A percentile compares a stretch with the other conserved stretches of the same genome.
phyloP scores from a whole-genome alignment of 2,329 filamentous ascomycete species.

The Aspergillus thermomutatus region DNA sequence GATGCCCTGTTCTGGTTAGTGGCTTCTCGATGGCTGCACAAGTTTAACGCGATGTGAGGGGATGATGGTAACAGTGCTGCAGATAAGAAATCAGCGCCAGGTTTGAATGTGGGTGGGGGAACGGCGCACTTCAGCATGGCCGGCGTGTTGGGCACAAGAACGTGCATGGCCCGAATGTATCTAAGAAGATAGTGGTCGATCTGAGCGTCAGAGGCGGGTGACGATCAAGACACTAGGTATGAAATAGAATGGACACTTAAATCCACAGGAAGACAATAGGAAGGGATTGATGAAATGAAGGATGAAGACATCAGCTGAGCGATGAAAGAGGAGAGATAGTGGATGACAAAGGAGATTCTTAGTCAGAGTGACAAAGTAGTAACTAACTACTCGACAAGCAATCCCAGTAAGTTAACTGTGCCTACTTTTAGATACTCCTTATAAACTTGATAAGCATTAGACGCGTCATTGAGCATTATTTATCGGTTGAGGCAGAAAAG shows the following conservation, averaged over 20 bases:
- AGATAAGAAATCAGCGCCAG: background rate
- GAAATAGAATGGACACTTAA: background rate
- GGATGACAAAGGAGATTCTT: background rate
- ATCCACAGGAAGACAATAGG: background rate
- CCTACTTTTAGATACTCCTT: background rate
- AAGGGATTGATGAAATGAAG: background rate
- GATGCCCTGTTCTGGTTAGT: background rate
- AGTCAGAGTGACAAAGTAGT: background rate
- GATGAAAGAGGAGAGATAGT: background rate
- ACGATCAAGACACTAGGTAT: background rate
- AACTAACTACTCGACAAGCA: no score
- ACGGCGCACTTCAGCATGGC: background rate
- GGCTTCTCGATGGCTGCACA: background rate
- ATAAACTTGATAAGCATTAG: background rate
- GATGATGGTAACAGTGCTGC: background rate
- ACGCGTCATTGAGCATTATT: background rate
- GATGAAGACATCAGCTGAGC: background rate
- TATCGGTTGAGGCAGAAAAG: background rate
- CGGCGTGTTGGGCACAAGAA: background rate
- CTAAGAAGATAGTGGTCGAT: background rate
- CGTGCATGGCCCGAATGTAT: background rate
- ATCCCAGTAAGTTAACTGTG: no score
- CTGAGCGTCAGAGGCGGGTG: background rate
- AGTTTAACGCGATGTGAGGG: background rate
- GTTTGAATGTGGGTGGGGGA: background rate